phyloP scores from a whole-genome alignment of 441 rosid species.

The Gossypium laxum region DNA sequence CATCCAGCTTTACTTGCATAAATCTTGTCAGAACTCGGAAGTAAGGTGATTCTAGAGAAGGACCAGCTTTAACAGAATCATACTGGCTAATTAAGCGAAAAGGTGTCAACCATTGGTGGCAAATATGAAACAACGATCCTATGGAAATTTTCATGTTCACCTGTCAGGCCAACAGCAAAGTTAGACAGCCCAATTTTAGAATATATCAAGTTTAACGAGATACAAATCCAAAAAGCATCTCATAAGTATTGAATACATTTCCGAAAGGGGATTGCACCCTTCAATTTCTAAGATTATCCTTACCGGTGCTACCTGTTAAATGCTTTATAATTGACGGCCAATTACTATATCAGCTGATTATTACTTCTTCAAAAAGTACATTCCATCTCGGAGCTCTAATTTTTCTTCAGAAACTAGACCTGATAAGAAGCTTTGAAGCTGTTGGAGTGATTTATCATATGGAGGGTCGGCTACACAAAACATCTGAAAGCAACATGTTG shows the following conservation, averaged over 20 bases:
- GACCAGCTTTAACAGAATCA: neutral
- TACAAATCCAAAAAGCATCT: slow-evolving; percentile 1
- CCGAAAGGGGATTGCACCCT: neutral
- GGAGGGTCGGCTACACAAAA: slow-evolving; percentile 82
- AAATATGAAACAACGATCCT: neutral
- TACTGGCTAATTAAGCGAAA: neutral
- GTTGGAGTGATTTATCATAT: slow-evolving; percentile 84
- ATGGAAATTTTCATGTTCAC: neutral
- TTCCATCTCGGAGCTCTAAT: slow-evolving; percentile 66
- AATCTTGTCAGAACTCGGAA: slow-evolving; percentile 1
- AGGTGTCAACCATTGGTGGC: neutral
- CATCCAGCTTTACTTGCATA: neutral
- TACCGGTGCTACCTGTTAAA: slow-evolving; percentile 3
- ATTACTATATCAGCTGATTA: slow-evolving; percentile 17
- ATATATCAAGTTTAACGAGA: neutral
- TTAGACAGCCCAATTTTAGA: neutral
- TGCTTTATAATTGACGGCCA: neutral
- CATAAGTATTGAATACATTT: neutral
- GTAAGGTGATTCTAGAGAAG: neutral
- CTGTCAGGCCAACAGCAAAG: neutral
- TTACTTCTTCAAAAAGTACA: slow-evolving; percentile 76
- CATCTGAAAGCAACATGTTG: slow-evolving; percentile 40
- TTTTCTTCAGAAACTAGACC: slow-evolving; percentile 82
- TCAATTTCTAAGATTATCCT: slow-evolving; percentile 9
- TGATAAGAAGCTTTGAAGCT: slow-evolving; percentile 79